Evolutionary conservation across 139 green algal genomes (phyloP).

Genomic region (Coccomyxa sp.): DNA sequence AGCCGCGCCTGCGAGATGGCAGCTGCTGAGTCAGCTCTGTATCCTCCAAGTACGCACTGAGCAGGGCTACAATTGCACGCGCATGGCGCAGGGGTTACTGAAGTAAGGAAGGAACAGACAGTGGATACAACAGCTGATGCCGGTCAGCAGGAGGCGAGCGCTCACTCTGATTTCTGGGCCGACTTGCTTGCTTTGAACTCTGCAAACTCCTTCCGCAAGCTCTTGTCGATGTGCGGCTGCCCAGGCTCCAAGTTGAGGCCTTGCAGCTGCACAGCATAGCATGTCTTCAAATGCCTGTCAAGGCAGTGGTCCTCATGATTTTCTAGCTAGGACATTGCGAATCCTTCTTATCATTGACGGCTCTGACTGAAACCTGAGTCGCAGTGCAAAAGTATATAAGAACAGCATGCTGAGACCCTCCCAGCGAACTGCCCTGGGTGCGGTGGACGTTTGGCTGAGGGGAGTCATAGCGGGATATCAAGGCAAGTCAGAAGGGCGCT

Average conservation of each 20-base stretch:
- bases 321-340: not conserved
- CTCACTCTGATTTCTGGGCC: not conserved
- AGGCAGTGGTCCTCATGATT: not conserved
- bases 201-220: conserved; percentile 31
- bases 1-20: not conserved
- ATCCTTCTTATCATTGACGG: not conserved
- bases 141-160: not conserved
- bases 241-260: conserved; percentile 41
- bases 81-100: not conserved
- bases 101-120: not conserved
- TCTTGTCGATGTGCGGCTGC: conserved; percentile 16
- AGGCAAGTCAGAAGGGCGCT: not conserved
- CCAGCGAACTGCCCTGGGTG: not conserved
- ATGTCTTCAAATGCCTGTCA: not conserved
- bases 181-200: conserved; percentile 29
- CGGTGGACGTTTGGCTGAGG: not conserved
- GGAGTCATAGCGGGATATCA: not conserved
- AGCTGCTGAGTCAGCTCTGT: not conserved
- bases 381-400: not conserved
- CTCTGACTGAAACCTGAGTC: not conserved
- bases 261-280: conserved; percentile 10
- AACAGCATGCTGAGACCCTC: not conserved
- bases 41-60: not conserved
- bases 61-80: not conserved
- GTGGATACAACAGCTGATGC: no score